Evolutionary conservation across 108 stramenopile genomes (phyloP).

Genomic region (Bacterosira constricta): DNA sequence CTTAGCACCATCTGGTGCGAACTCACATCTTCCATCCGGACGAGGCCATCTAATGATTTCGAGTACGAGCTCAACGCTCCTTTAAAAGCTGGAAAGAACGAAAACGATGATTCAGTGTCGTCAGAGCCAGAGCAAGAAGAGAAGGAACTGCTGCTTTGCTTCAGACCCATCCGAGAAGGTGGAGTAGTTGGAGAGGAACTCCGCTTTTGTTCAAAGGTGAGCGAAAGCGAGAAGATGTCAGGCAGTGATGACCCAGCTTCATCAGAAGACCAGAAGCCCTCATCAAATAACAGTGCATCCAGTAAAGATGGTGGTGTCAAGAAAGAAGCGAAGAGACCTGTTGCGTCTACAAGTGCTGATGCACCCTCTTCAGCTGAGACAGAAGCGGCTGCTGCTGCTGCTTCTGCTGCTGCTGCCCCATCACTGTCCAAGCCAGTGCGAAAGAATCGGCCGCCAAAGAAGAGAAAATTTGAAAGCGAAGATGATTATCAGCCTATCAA

Average conservation of each 20-base stretch:
- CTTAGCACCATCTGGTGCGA: constrained; percentile 88
- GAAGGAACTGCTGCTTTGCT: constrained; percentile 77
- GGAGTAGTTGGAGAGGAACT: constrained; percentile 59
- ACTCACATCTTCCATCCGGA: constrained; percentile 80
- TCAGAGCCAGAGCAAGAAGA: constrained; percentile 21
- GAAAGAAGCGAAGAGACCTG: not conserved
- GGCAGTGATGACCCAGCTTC: not conserved
- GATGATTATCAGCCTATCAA: not conserved
- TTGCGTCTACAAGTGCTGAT: not conserved
- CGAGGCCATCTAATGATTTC: constrained; percentile 51
- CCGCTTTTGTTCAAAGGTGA: constrained; percentile 43
- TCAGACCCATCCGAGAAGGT: constrained; percentile 83
- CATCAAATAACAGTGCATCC: not conserved
- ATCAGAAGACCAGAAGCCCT: no score
- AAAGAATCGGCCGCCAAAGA: constrained; percentile 32
- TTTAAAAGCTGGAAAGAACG: constrained; percentile 7
- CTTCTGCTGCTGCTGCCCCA: not conserved
- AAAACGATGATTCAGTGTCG: constrained; percentile 12
- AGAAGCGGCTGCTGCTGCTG: not conserved
- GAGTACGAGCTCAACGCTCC: constrained; percentile 30
- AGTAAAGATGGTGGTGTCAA: not conserved
- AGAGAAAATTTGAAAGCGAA: constrained; percentile 15
- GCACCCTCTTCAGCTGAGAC: constrained; percentile 14
- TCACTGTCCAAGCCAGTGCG: not conserved
- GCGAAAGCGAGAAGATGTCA: not conserved